Conservation (phyloP, 2,329 filamentous ascomycete genomes). For the Fusarium staphyleae region DNA sequence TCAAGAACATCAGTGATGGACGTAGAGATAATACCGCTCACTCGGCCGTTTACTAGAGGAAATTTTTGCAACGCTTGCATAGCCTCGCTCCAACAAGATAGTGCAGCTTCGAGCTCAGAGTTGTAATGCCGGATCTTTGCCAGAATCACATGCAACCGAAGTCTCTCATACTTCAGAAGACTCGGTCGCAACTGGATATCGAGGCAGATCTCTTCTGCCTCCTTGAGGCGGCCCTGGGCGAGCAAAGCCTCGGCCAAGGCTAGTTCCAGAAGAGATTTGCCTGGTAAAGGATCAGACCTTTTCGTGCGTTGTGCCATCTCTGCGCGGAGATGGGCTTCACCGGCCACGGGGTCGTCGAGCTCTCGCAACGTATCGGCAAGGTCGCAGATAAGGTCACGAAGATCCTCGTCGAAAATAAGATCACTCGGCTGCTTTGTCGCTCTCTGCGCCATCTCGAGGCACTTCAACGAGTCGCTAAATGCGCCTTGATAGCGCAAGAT, state of each 20-base stretch:
- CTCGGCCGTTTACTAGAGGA: constrained; percentile 27
- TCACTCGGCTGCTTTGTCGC: constrained; percentile 8
- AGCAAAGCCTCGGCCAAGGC: constrained; percentile 33
- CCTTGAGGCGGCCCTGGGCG: constrained; percentile 25
- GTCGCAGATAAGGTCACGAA: constrained; percentile 33
- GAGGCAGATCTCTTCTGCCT: constrained; percentile 27
- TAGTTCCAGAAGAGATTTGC: constrained; percentile 30
- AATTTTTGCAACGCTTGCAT: constrained; percentile 34
- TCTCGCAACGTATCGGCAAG: constrained; percentile 34
- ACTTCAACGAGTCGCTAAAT: constrained; percentile 20
- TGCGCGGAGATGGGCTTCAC: constrained; percentile 22
- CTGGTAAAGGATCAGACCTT: constrained; percentile 15
- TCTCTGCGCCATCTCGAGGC: constrained; percentile 16
- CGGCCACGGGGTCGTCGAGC: constrained; percentile 22
- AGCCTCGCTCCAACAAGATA: constrained; percentile 32
- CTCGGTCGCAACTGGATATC: constrained; percentile 17
- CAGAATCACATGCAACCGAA: constrained; percentile 29
- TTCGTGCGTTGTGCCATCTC: constrained; percentile 23
- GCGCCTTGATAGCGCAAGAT: constrained; percentile 27
- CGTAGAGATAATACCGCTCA: constrained; percentile 28
- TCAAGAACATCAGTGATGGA: constrained; percentile 32
- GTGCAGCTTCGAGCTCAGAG: constrained; percentile 25
- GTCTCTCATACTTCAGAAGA: constrained; percentile 32
- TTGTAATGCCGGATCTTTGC: constrained; percentile 30
- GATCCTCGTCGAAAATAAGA: constrained; percentile 31